Evolutionary conservation across 306 rosid genomes (phyloP).

Genomic region (Prunus armeniaca): DNA sequence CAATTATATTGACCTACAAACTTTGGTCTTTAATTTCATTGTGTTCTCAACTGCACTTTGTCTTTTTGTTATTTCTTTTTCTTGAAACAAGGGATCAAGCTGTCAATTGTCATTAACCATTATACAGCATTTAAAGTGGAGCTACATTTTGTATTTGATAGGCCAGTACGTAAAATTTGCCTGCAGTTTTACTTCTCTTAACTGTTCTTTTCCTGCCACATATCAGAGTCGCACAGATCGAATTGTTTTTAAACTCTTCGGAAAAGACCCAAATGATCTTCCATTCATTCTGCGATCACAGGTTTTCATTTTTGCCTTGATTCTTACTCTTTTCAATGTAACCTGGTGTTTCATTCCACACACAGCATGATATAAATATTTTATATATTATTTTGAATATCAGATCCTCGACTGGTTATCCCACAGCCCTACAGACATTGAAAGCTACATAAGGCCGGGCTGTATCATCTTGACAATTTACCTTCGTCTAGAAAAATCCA

Average conservation of each 20-base stretch:
- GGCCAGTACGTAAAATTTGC: constrained; percentile 2
- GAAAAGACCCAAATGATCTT: constrained; percentile 79
- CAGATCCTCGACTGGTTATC: constrained; percentile 78
- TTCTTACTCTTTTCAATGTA: constrained; percentile 12
- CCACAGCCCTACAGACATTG: constrained; percentile 72
- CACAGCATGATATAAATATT: constrained; percentile 4
- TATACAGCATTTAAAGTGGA: neutral
- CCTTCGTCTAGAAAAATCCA: constrained; percentile 52
- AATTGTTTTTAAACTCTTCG: constrained; percentile 87
- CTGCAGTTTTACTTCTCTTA: constrained; percentile 9
- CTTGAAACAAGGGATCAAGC: neutral
- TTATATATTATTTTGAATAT: constrained; percentile 16
- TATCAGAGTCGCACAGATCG: constrained; percentile 84
- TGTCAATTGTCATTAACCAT: neutral
- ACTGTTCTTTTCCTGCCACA: constrained; percentile 18
- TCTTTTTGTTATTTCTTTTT: neutral
- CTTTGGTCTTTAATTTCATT: neutral
- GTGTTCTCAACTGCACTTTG: neutral
- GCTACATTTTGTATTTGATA: neutral
- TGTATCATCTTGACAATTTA: constrained; percentile 73
- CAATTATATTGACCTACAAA: neutral
- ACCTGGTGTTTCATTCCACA: constrained; percentile 25
- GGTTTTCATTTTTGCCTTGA: constrained; percentile 40
- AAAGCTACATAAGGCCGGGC: constrained; percentile 87
- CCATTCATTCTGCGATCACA: constrained; percentile 69